A percentile compares a stretch with the other conserved stretches of the same genome.
Evolutionary conservation across 371 early-diverging fungal species (phyloP).

Genomic region (Syncephalastrum monosporum): DNA sequence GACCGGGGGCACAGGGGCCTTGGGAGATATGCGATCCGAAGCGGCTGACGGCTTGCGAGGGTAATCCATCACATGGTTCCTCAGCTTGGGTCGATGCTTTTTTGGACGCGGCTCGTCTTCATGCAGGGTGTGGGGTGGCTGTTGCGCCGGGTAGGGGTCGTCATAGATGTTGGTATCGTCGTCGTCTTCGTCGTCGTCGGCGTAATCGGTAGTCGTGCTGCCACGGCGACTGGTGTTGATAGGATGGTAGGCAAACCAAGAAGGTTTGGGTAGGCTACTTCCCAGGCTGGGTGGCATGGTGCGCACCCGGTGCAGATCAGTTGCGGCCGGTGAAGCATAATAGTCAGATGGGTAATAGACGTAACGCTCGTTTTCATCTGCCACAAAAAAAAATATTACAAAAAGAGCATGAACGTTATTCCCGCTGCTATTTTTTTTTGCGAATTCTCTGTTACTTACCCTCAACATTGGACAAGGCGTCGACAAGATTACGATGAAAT

Average conservation of each 20-base stretch:
- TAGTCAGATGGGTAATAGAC: slow-evolving; percentile 16
- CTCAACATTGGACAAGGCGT: slow-evolving; percentile 49
- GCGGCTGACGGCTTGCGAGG: slow-evolving; percentile 6
- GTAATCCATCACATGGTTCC: slow-evolving; percentile 31
- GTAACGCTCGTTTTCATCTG: slow-evolving; percentile 31
- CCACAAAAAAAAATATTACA: background rate
- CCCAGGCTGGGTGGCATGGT: slow-evolving; percentile 13
- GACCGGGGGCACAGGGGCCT: no score
- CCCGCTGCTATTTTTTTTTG: slow-evolving; percentile 1
- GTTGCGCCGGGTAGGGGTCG: background rate
- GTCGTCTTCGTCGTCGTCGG: background rate
- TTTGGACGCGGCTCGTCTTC: no score
- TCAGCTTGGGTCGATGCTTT: slow-evolving; percentile 27
- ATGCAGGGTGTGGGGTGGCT: background rate
- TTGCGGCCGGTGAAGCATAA: no score
- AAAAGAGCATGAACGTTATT: no score
- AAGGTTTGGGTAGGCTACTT: slow-evolving; percentile 3
- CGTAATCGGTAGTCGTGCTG: background rate
- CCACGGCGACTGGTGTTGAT: no score
- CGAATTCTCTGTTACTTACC: slow-evolving; percentile 20
- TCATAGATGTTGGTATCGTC: background rate
- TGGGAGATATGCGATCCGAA: no score
- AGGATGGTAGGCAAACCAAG: no score
- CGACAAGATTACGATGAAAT: slow-evolving; percentile 48
- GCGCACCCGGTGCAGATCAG: slow-evolving; percentile 5